Evolutionary conservation across 1,284 basidiomycete genomes (phyloP), one percentile per base, ranked within the genome.

Genomic region (Cutaneotrichosporon cavernicola): DNA sequence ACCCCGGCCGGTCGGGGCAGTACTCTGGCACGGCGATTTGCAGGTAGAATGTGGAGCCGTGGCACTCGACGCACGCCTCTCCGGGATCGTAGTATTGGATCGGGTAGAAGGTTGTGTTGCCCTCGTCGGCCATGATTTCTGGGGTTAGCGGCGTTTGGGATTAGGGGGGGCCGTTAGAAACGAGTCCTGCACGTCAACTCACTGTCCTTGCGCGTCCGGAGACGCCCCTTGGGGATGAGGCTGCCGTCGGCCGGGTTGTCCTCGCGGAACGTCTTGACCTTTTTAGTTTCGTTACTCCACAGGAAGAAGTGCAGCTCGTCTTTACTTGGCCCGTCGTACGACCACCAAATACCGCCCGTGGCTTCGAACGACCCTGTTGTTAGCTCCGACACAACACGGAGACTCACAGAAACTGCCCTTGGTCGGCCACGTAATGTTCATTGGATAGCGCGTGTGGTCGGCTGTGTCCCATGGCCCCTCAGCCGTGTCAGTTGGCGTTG

Each of bases 301-400:
- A 56, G 55, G 55, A 56, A 56, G 38, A 56, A 56, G 55, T 56
- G 55, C 10, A 56, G 22, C 36, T 56, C 55, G 22, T 56, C 13
- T 2, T 11, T 11, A 4, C 10, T 13, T 7, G 55, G 38, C 8
- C 55, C 55, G 4, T 56, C 22, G 22, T 56, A 56, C 26, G 22
- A 14, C 55, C 55, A 56, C 55, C 55, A 56, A 13, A 56, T 30
- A 6, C 11, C 55, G 22, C 55, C 55, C 14, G 55, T 56, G 5
- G 10, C 55, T 1, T 13, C 3, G 22, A 26, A 56, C 13, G 55
- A 56, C 55, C 55, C 55, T 56, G 38, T 9, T 5, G 55, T 40
- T 22, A 43, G 38, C 22, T 6, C 22, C 18, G 51, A 6, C 7
- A 30, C 5, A 14, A 10, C 18, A 30, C 4, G 21, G 13, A 5